Percentiles rank a stretch among this genome's conserved stretches.
Conservation (phyloP, 1,139 yeast species). For the Pneumocystis wakefieldiae region DNA sequence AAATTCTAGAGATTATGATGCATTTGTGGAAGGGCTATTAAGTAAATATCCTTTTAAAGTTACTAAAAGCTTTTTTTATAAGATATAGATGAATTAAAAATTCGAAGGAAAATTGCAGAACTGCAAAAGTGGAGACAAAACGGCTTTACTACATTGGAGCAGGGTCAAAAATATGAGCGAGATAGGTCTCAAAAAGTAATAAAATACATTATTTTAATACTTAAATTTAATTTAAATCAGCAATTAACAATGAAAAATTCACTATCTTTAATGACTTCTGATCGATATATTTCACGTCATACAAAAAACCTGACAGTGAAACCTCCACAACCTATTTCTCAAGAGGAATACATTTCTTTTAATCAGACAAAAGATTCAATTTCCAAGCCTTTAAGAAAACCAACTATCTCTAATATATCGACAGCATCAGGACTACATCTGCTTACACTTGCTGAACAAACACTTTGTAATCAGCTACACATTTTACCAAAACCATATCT, state of each 20-base stretch:
- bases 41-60: constrained; percentile 14
- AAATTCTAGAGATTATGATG: constrained; percentile 65
- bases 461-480: constrained; percentile 66
- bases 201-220: constrained; percentile 17
- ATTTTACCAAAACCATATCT: constrained; percentile 86
- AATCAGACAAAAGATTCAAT: background rate
- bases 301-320: background rate
- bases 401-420: constrained; percentile 46
- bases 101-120: constrained; percentile 71
- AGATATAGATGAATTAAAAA: constrained; percentile 43
- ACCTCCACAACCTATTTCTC: background rate
- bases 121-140: constrained; percentile 84
- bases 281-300: background rate
- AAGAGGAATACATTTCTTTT: background rate
- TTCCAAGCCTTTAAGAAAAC: background rate
- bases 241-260: background rate
- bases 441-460: constrained; percentile 72
- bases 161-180: constrained; percentile 73
- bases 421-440: constrained; percentile 73
- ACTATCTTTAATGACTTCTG: background rate
- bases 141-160: constrained; percentile 74
- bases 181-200: constrained; percentile 42
- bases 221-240: background rate
- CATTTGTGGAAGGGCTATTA: constrained; percentile 54
- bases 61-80: background rate